These are phyloP conservation scores for Septoria linicola DNA, from an alignment of 2,329 filamentous ascomycete genomes.

Conservation along the genomic window DNA sequence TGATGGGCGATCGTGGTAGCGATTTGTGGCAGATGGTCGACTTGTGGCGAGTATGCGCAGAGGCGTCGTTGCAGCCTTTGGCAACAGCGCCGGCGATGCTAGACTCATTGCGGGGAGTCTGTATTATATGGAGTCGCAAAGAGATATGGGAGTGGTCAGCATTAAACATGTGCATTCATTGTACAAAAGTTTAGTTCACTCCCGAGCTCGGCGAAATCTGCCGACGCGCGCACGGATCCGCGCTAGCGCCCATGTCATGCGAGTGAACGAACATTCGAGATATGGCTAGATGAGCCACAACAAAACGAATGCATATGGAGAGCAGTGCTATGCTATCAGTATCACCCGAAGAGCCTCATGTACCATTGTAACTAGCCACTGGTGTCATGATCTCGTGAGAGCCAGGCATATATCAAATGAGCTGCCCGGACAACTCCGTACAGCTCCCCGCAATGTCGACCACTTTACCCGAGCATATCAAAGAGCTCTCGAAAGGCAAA, in stretches of 20 bases:
- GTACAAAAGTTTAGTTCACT: constrained; percentile 2
- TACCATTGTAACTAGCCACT: too few relatives aligned
- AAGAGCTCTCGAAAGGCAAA: background rate
- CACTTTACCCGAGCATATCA: too few relatives aligned
- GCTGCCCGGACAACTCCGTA: too few relatives aligned
- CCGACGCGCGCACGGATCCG: too few relatives aligned
- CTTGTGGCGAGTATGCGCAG: constrained; percentile 37
- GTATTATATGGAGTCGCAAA: background rate
- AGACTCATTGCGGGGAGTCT: constrained; percentile 36
- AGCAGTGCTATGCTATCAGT: too few relatives aligned
- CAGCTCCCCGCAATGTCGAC: too few relatives aligned
- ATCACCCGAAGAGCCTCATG: too few relatives aligned
- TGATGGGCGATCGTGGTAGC: constrained; percentile 21
- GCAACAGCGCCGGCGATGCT: constrained; percentile 37
- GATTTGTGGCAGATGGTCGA: constrained; percentile 26
- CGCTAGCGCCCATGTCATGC: too few relatives aligned
- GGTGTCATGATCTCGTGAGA: too few relatives aligned
- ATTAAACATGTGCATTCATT: background rate
- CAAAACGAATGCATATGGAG: too few relatives aligned
- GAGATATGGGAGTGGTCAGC: constrained; percentile 2
- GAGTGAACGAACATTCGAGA: constrained; percentile 3
- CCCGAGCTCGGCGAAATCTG: background rate
- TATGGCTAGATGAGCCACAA: background rate
- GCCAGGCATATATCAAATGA: too few relatives aligned
- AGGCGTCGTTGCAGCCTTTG: constrained; percentile 37